Base-by-base conservation (phyloP, 2,329 filamentous ascomycete species). In the Hypoxylon sp. region DNA sequence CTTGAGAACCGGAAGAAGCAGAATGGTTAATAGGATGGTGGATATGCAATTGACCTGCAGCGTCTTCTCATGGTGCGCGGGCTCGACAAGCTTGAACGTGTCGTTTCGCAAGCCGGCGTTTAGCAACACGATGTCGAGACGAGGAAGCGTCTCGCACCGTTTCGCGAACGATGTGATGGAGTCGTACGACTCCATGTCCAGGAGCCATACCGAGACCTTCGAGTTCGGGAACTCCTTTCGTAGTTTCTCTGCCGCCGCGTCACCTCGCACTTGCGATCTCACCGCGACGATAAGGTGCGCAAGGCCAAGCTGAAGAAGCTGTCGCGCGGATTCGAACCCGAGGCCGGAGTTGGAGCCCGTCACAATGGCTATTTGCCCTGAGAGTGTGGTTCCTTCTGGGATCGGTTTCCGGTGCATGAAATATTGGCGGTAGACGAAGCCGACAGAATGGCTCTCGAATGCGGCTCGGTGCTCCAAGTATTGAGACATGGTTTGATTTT, bases 391-490 rank as follows among this genome's bases (percentile, higher is more conserved):
- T 4, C 49, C 56, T 15, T 48, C 12, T 6, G 63, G 60, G 3
- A 60, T 32, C 5, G 61, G 60, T 32, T 61, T 57, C 7, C 34
- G 51, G 35, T 43, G 45, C 12, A 51, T 15, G 2, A 62, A 13
- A 51, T 52, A 64, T 49, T 65, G 63, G 25, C 63, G 57, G 8
- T 59, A 51, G 21, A 77, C 73, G 3, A 80, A 69, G 0, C 75
- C 77, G 40, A 78, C 61, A 30, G 78, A 64, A 0, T 63, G 67
- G 54, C 75, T 29, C 20, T 64, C 60, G 13, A 61, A 63, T 13
- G 44, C 8, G 16, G 63, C 59, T 30, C 57, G 49, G 30, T 30
- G 76, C 11, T 60, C 51, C 0, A 74, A 60, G 42, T 78, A 63
- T 13, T 63, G 63, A 3, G 77, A 78, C 15, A 80, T 63, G 55